Conservation (phyloP, 2,329 filamentous ascomycete genomes). For the Fusarium vanettenii region DNA sequence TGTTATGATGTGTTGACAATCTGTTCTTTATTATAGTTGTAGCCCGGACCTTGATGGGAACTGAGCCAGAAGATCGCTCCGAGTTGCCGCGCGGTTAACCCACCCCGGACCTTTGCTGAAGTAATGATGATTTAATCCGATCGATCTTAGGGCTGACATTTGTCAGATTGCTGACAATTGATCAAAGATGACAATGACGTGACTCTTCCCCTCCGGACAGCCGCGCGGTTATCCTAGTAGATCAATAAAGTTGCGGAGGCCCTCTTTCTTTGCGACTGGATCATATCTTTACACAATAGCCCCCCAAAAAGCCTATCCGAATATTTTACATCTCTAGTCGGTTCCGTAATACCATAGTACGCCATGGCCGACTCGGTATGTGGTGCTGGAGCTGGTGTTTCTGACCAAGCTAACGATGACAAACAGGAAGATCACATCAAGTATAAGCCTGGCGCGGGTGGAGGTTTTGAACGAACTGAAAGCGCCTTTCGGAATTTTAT, state of each 20-base stretch:
- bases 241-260: not conserved
- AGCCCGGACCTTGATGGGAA: no score
- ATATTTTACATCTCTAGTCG: not conserved
- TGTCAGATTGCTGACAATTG: slow-evolving; percentile 5
- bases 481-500: slow-evolving; percentile 67
- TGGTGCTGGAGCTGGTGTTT: not conserved
- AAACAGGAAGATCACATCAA: slow-evolving; percentile 11
- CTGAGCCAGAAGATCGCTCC: not conserved
- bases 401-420: not conserved
- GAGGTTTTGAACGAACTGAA: slow-evolving; percentile 63
- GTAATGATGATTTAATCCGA: not conserved
- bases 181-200: not conserved
- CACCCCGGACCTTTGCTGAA: not conserved
- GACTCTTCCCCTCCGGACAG: not conserved
- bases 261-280: not conserved
- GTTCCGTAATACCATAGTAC: not conserved
- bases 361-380: slow-evolving; percentile 8
- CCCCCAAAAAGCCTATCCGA: not conserved
- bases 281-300: not conserved
- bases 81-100: slow-evolving; percentile 1
- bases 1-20: no score
- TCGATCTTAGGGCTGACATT: not conserved
- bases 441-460: slow-evolving; percentile 48
- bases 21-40: no score
- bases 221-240: not conserved